Evolutionary conservation across 2,329 filamentous ascomycete species (phyloP), one percentile per base, ranked within the genome.

Genomic region (Fusarium dimerum): DNA sequence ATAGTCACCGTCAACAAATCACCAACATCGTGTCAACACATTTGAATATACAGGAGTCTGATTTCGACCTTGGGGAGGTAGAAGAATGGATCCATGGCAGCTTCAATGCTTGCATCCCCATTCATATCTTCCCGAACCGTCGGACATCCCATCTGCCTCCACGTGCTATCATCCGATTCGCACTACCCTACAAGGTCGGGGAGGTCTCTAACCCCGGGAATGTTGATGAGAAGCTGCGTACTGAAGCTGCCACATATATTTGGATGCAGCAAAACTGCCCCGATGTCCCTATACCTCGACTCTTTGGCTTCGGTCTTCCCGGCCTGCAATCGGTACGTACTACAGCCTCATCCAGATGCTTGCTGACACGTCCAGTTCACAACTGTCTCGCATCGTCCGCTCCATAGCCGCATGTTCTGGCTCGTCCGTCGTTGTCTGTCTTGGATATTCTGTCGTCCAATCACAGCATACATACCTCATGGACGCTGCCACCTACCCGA

Each of bases 181-280:
- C 71, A 45, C 53, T 72, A 52, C 68, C 68, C 20, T 68, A 68
- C 55, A 70, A 70, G 46, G 57, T 73, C 6, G 74, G 73, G 10
- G 75, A 76, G 48, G 50, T 48, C 13, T 52, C 43, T 18, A 52
- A 65, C 49, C 72, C 72, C 12, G 75, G 73, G 15, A 76, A 72
- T 48, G 67, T 65, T 15, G 72, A 78, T 39, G 73, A 77, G 59
- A 77, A 77, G 62, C 26, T 77, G 12, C 55, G 55, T 11, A 59
- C 52, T 29, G 62, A 65, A 47, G 58, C 54, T 26, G 61, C 56
- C 1, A 56, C 57, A 9, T 60, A 64, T 45, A 46, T 48, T n/a
- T 65, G 57, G 61, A 43, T 65, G 48, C 56, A 64, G 45, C 45
- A 56, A 34, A 56, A 66, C 45, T 66, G 63, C 46, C 60, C 61